Base-by-base conservation (phyloP, 495 filamentous ascomycete species). In the Xylaria scruposa region DNA sequence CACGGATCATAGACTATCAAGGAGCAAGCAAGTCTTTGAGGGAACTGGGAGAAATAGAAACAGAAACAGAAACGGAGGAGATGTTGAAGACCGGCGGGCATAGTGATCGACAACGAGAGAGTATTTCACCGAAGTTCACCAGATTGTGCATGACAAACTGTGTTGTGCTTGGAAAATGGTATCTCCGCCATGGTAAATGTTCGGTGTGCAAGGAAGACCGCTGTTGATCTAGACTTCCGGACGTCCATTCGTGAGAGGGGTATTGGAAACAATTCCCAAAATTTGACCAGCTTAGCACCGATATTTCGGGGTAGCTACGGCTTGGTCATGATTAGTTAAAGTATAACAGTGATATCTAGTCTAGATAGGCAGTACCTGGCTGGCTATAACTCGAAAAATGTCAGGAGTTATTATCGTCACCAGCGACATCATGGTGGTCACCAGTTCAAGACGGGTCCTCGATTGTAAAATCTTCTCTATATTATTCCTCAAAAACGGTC, bases 141-240 rank as follows among this genome's bases (percentile, higher is more conserved):
- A 60, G 38, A 60, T 60, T 56, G 53, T 56, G 26, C 58, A 60
- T n/a, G 0, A 8, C 38, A 36, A 44, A 62, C 3, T 42, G 10
- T 36, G 15, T 61, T 31, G 15, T 19, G 61, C 26, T 9, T 10
- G 10, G 42, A 54, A 24, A 60, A 47, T 42, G 49, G 36, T 40
- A 29, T 17, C 60, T 69, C 67, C 26, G 8, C 15, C 9, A 61
- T 24, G 46, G 38, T 59, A 17, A 29, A 36, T 15, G 19, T 4
- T 51, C 40, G 17, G 10, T 46, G 38, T n/a, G 38, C 66, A 36
- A 36, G 47, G 38, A 17, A 68, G 66, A 53, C n/a, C 31, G 51
- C 58, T 51, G 67, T 44, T 51, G 21, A 33, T 33, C 33, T n/a
- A 24, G 49, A 51, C 46, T 15, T 53, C 13, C 33, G 29, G 47